Percentiles rank a stretch among this genome's conserved stretches.
Conservation (phyloP, 345 rosid genomes). For the Hibiscus tridactylites region DNA sequence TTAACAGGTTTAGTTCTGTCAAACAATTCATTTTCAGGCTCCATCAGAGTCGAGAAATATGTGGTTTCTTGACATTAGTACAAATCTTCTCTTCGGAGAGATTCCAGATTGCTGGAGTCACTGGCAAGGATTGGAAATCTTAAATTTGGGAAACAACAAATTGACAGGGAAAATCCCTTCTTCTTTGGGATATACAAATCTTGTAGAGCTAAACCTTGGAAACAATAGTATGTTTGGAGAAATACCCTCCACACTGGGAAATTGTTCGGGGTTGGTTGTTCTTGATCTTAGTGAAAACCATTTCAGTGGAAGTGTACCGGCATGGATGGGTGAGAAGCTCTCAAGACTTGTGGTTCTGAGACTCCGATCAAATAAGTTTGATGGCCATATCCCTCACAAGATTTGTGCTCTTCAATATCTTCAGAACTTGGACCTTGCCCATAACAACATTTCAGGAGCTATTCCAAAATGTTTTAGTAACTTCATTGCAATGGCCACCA, state of each 20-base stretch:
- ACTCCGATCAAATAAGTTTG: constrained; percentile 12
- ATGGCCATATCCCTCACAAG: background rate
- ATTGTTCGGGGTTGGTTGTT: background rate
- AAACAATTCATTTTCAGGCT: background rate
- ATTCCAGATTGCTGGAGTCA: background rate
- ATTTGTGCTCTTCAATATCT: constrained; percentile 5
- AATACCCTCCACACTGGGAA: constrained; percentile 5
- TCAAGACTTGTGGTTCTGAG: background rate
- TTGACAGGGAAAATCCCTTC: constrained; percentile 2
- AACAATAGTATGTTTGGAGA: constrained; percentile 14
- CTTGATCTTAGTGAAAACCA: constrained; percentile 8
- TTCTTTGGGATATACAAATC: background rate
- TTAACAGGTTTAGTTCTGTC: constrained; percentile 26
- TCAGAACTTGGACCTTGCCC: constrained; percentile 14
- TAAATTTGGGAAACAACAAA: constrained; percentile 9
- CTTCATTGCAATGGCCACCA: constrained; percentile 8
- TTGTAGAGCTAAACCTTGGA: background rate
- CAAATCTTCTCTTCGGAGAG: background rate
- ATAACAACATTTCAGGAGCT: constrained; percentile 8
- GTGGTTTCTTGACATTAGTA: background rate
- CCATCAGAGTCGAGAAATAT: background rate
- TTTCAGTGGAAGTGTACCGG: background rate
- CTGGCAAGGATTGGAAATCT: background rate
- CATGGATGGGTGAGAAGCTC: constrained; percentile 5
- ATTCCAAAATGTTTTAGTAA: constrained; percentile 18